A percentile compares a stretch with the other conserved stretches of the same genome.
Conservation (phyloP, 345 rosid genomes). For the Fremontodendron californicum region DNA sequence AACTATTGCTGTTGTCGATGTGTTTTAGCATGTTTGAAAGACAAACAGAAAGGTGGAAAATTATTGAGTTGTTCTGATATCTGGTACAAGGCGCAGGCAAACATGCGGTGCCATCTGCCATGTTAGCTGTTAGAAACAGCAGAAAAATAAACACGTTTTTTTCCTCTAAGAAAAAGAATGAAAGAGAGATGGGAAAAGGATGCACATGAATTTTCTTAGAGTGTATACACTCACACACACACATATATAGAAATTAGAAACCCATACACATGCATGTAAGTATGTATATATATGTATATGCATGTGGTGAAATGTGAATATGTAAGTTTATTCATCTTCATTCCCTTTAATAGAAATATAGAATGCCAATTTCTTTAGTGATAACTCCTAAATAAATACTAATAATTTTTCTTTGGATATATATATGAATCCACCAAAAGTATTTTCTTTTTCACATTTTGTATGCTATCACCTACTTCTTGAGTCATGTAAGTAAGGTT, state of each 20-base stretch:
- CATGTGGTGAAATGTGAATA: neutral
- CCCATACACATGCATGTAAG: neutral
- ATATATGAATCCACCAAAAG: neutral
- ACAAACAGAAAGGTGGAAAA: slow-evolving; percentile 1
- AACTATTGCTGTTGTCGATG: neutral
- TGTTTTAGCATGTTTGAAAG: slow-evolving; percentile 7
- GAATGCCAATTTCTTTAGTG: neutral
- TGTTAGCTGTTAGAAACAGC: neutral
- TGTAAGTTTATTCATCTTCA: neutral
- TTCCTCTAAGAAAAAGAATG: neutral
- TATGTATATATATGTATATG: neutral
- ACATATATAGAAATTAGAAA: neutral
- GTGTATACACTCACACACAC: neutral
- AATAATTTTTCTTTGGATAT: neutral
- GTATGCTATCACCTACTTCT: neutral
- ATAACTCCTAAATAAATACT: neutral
- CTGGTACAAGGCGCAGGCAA: slow-evolving; percentile 14
- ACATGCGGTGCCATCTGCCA: slow-evolving; percentile 1
- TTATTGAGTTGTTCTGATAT: neutral
- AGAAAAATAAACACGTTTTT: slow-evolving; percentile 9
- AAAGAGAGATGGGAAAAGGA: neutral
- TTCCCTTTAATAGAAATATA: neutral
- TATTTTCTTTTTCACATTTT: neutral
- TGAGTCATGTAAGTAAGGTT: neutral
- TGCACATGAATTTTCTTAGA: neutral